A percentile compares a stretch with the other conserved stretches of the same genome.
These are phyloP conservation scores for Psilocybe sp. DNA, from an alignment of 768 basidiomycete genomes.

Conservation along the genomic window DNA sequence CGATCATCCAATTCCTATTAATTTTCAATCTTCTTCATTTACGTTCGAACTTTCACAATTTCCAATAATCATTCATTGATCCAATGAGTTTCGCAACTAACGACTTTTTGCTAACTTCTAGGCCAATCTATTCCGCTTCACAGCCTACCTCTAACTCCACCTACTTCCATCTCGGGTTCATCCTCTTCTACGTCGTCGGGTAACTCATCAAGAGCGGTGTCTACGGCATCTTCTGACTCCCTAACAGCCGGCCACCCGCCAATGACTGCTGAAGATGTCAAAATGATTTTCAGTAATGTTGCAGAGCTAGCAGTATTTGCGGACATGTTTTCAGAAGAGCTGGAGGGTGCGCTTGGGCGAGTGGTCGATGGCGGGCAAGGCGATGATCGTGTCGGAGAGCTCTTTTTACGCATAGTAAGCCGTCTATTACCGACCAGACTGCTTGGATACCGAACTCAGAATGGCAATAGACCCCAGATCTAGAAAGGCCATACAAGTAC, in stretches of 20 bases:
- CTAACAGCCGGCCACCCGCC: constrained; percentile 44
- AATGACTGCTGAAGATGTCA: constrained; percentile 69
- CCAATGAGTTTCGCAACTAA: constrained; percentile 3
- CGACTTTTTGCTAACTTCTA: constrained; percentile 16
- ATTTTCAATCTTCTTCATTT: not conserved
- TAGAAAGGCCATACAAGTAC: constrained; percentile 71
- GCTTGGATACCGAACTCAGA: constrained; percentile 1
- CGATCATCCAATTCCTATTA: no score
- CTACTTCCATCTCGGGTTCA: constrained; percentile 23
- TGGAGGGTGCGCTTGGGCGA: constrained; percentile 66
- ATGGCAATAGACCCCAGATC: constrained; percentile 52
- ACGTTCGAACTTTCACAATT: constrained; percentile 18
- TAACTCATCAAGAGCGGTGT: constrained; percentile 27
- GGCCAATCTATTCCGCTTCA: constrained; percentile 31
- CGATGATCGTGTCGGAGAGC: constrained; percentile 65
- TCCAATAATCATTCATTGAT: constrained; percentile 14
- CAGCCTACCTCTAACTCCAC: constrained; percentile 35
- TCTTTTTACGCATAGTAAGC: constrained; percentile 69
- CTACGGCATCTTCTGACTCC: constrained; percentile 48
- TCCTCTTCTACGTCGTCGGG: constrained; percentile 39
- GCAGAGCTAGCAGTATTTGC: constrained; percentile 71
- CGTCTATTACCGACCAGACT: constrained; percentile 8
- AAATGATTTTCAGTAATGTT: constrained; percentile 76
- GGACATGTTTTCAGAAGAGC: constrained; percentile 58
- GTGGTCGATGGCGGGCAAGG: constrained; percentile 62